Percentiles rank a stretch among this genome's conserved stretches.
Evolutionary conservation across 176 grass and related monocot genomes (phyloP).

Genomic region (Triticum aestivum): IWGSC_CS_RefSeq_v2.1 NC_057794.1:374308085-374308584

Average conservation of each 20-base stretch:
- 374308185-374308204: constrained; percentile 64
- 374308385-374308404: constrained; percentile 41
- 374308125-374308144: constrained; percentile 71
- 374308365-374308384: constrained; percentile 47
- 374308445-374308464: constrained; percentile 35
- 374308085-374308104: constrained; percentile 68
- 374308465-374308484: constrained; percentile 45
- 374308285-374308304: constrained; percentile 39
- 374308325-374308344: constrained; percentile 47
- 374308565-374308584: background rate
- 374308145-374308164: constrained; percentile 73
- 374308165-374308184: constrained; percentile 47
- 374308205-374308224: constrained; percentile 36
- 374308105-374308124: constrained; percentile 53
- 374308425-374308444: constrained; percentile 70
- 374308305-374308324: constrained; percentile 55
- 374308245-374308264: constrained; percentile 78
- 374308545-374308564: background rate
- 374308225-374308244: constrained; percentile 71
- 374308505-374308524: constrained; percentile 32
- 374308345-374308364: constrained; percentile 60
- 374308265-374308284: constrained; percentile 37
- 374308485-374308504: constrained; percentile 56
- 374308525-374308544: background rate
- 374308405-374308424: constrained; percentile 70